These are phyloP conservation scores for Fomitiporia mediterranea DNA, from an alignment of 1,284 basidiomycete species.

Conservation along the genomic window DNA sequence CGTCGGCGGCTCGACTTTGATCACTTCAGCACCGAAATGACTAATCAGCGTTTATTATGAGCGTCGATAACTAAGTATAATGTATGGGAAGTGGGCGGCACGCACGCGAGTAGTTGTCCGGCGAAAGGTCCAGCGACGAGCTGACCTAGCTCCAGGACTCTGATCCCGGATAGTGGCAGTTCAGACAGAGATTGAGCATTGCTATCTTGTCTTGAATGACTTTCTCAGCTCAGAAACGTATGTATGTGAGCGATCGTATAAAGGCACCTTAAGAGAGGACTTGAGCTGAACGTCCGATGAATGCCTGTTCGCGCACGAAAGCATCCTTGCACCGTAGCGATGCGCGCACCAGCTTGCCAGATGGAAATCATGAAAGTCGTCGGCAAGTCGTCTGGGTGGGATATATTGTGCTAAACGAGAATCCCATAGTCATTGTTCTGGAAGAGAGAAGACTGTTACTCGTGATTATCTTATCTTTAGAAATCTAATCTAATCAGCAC, in stretches of 20 bases:
- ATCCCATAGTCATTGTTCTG: too few relatives aligned
- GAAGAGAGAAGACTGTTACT: background rate
- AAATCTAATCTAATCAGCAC: too few relatives aligned
- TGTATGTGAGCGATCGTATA: background rate
- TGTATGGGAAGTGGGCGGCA: background rate
- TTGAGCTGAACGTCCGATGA: background rate
- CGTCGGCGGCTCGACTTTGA: slow-evolving; percentile 62
- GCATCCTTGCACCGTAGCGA: background rate
- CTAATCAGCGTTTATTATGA: slow-evolving; percentile 30
- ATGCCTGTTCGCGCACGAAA: too few relatives aligned
- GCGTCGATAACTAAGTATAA: background rate
- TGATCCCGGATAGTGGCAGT: slow-evolving; percentile 52
- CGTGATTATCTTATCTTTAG: too few relatives aligned
- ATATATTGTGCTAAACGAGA: too few relatives aligned
- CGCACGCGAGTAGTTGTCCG: slow-evolving; percentile 62
- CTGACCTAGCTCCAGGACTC: slow-evolving; percentile 66
- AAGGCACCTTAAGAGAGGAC: background rate
- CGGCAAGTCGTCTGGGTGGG: too few relatives aligned
- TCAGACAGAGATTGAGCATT: slow-evolving; percentile 16
- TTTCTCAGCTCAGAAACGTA: background rate
- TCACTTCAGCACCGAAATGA: slow-evolving; percentile 66
- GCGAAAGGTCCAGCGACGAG: slow-evolving; percentile 69
- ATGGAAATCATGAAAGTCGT: background rate
- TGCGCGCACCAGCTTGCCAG: background rate
- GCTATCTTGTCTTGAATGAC: background rate